phyloP scores from a whole-genome alignment of 176 grass and related monocot species.

The Aegilops umbellulata region DNA sequence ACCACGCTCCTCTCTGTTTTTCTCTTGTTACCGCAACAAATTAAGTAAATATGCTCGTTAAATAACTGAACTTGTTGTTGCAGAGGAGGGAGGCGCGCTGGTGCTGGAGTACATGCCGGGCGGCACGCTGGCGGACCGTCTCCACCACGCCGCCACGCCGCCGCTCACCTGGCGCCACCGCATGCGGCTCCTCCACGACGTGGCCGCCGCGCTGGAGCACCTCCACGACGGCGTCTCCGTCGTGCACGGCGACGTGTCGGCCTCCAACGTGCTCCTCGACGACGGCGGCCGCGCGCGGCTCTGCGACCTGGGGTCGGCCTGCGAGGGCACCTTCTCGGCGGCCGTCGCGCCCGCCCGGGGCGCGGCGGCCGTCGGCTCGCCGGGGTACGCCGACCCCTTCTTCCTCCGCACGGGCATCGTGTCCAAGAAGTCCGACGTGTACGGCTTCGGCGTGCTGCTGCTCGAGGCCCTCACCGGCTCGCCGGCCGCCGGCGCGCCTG shows the following conservation, averaged over 20 bases:
- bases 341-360: slow-evolving; percentile 31
- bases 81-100: slow-evolving; percentile 82
- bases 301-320: slow-evolving; percentile 85
- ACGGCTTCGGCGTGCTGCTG: slow-evolving; percentile 82
- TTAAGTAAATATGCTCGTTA: no score
- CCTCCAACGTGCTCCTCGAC: slow-evolving; percentile 84
- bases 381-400: slow-evolving; percentile 81
- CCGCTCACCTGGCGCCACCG: slow-evolving; percentile 56
- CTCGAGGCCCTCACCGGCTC: slow-evolving; percentile 70
- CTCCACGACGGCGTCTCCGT: slow-evolving; percentile 54
- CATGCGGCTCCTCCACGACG: slow-evolving; percentile 64
- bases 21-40: no score
- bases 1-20: no score
- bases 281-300: slow-evolving; percentile 19
- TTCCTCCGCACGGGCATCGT: slow-evolving; percentile 86
- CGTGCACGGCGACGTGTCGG: slow-evolving; percentile 84
- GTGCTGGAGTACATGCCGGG: slow-evolving; percentile 73
- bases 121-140: slow-evolving; percentile 64
- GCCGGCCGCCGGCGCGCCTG: slow-evolving; percentile 29
- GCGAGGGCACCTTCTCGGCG: slow-evolving; percentile 70
- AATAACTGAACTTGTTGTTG: background rate
- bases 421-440: slow-evolving; percentile 76
- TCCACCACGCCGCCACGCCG: slow-evolving; percentile 18
- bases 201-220: slow-evolving; percentile 69
- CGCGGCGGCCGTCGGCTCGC: slow-evolving; percentile 54